phyloP scores from a whole-genome alignment of 331 rosid genomes.

The Stylosanthes scabra region DNA sequence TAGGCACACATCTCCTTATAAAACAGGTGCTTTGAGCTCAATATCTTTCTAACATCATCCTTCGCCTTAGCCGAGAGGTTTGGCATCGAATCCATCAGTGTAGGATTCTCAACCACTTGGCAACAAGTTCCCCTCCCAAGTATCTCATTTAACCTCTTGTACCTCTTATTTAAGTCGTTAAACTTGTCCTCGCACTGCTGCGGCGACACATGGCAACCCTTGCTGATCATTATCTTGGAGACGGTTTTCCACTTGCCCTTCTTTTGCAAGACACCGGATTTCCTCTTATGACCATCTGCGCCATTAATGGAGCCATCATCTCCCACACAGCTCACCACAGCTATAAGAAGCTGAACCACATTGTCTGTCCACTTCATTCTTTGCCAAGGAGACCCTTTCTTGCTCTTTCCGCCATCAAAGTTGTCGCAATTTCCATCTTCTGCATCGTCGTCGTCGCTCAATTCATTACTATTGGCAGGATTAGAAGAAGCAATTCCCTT shows the following conservation, averaged over 20 bases:
- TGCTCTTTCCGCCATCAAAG: slow-evolving; percentile 58
- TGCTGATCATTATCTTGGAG: slow-evolving; percentile 83
- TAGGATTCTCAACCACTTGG: slow-evolving; percentile 91
- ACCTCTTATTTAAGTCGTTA: slow-evolving; percentile 94
- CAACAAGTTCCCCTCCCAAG: slow-evolving; percentile 94
- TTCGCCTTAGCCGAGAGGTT: slow-evolving; percentile 70
- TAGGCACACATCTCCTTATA: slow-evolving; percentile 96
- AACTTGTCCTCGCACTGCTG: slow-evolving; percentile 99
- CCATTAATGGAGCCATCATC: slow-evolving; percentile 76
- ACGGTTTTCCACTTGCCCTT: slow-evolving; percentile 98
- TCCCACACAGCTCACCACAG: slow-evolving; percentile 84
- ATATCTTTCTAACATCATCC: slow-evolving; percentile 80
- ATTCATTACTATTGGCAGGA: slow-evolving; percentile 46
- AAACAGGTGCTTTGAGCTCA: slow-evolving; percentile 94
- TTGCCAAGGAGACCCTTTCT: slow-evolving; percentile 87
- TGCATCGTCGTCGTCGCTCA: slow-evolving; percentile 89
- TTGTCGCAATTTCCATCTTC: slow-evolving; percentile 77
- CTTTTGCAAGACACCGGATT: slow-evolving; percentile 70
- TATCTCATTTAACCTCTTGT: slow-evolving; percentile 86
- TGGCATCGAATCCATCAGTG: slow-evolving; percentile 86
- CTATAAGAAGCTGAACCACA: slow-evolving; percentile 87
- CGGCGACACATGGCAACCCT: slow-evolving; percentile 87
- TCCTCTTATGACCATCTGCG: slow-evolving; percentile 72
- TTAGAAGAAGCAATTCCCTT: slow-evolving; percentile 51
- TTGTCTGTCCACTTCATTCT: slow-evolving; percentile 96